phyloP scores from a whole-genome alignment of 2,329 filamentous ascomycete genomes.

The Apiospora pterosperma region DNA sequence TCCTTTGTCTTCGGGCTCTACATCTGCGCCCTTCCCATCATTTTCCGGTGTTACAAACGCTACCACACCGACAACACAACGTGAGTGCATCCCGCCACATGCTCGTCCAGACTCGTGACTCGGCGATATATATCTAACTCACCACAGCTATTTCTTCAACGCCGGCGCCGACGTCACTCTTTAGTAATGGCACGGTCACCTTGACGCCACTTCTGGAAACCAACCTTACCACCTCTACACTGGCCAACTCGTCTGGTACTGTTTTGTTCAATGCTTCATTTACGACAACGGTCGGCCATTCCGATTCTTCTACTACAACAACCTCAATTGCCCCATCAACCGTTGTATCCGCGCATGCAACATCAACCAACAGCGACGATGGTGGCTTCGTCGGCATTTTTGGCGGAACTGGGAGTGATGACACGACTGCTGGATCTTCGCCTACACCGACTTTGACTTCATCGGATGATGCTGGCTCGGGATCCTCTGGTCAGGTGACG shows the following conservation, averaged over 20 bases:
- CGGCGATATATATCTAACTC: not conserved
- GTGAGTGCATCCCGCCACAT: not conserved
- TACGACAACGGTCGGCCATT: slow-evolving; percentile 9
- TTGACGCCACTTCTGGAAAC: slow-evolving; percentile 6
- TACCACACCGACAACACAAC: slow-evolving; percentile 1
- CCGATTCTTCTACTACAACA: slow-evolving; percentile 9
- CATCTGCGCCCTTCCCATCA: slow-evolving; percentile 6
- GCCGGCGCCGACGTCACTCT: slow-evolving; percentile 1
- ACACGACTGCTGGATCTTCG: slow-evolving; percentile 18
- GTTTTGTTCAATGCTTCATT: slow-evolving; percentile 11
- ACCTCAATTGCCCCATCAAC: slow-evolving; percentile 7
- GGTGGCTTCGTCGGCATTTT: slow-evolving; percentile 10
- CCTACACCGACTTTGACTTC: slow-evolving; percentile 20
- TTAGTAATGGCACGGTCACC: slow-evolving; percentile 7
- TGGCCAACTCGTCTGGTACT: slow-evolving; percentile 11
- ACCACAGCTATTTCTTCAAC: not conserved
- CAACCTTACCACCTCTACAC: slow-evolving; percentile 11
- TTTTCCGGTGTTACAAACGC: slow-evolving; percentile 7
- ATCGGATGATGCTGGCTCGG: slow-evolving; percentile 12
- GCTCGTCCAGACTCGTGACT: not conserved
- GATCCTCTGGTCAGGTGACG: slow-evolving; percentile 17
- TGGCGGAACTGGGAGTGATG: slow-evolving; percentile 16
- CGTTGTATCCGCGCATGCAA: not conserved
- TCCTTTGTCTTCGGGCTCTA: slow-evolving; percentile 7
- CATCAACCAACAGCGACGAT: slow-evolving; percentile 12